Evolutionary conservation across 768 basidiomycete species (phyloP).

Genomic region (Auricularia heimuer): DNA sequence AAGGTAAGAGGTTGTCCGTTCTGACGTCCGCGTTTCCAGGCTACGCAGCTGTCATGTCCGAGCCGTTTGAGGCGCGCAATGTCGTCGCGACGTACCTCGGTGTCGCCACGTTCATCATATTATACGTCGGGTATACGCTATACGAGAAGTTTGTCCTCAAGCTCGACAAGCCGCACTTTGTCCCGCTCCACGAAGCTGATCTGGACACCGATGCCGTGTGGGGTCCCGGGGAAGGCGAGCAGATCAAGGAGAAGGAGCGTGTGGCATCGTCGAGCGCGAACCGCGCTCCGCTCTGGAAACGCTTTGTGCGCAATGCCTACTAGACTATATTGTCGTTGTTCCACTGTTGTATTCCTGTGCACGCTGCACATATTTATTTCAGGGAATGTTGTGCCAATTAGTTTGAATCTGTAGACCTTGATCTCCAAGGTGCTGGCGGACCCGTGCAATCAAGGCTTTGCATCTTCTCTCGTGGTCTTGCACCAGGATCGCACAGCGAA

Average conservation of each 20-base stretch:
- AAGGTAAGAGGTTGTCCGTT: conserved; percentile 26
- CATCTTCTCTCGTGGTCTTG: too few relatives aligned
- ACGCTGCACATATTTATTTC: too few relatives aligned
- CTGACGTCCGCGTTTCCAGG: background rate
- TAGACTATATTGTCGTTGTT: background rate
- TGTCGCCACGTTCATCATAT: conserved; percentile 33
- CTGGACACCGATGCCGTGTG: conserved; percentile 47
- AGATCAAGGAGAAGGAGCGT: background rate
- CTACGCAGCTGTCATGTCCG: conserved; percentile 2
- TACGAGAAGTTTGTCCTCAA: conserved; percentile 29
- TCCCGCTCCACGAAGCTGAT: conserved; percentile 36
- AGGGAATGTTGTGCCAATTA: too few relatives aligned
- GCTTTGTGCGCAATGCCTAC: background rate
- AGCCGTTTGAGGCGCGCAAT: conserved; percentile 26
- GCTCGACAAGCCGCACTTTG: conserved; percentile 23
- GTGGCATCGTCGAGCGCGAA: background rate
- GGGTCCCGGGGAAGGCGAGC: conserved; percentile 33
- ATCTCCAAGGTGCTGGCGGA: too few relatives aligned
- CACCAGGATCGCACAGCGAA: too few relatives aligned
- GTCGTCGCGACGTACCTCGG: conserved; percentile 49
- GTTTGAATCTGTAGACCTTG: too few relatives aligned
- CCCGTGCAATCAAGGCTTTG: too few relatives aligned
- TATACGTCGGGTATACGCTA: conserved; percentile 35
- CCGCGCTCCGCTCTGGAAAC: background rate
- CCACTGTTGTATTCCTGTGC: too few relatives aligned